These are phyloP conservation scores for Monoraphidium neglectum DNA, from an alignment of 139 green algal genomes.

Conservation along the genomic window DNA sequence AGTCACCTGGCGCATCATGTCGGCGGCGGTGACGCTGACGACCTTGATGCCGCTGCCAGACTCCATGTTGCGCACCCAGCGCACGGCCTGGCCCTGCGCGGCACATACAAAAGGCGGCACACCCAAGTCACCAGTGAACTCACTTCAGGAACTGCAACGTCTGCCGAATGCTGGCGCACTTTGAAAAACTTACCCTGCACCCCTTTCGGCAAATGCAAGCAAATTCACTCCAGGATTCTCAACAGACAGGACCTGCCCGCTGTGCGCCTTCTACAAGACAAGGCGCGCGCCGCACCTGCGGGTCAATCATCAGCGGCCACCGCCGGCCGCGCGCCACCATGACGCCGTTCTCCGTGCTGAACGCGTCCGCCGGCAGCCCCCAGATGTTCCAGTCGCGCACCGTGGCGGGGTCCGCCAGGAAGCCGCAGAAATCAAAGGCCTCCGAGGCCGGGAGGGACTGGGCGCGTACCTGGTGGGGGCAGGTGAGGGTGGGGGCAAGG, in stretches of 20 bases:
- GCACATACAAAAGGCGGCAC: not conserved
- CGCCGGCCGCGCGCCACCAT: constrained; percentile 79
- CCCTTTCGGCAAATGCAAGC: too few relatives aligned
- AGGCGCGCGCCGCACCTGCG: constrained; percentile 81
- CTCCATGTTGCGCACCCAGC: constrained; percentile 91
- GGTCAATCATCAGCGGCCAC: constrained; percentile 91
- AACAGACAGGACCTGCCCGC: too few relatives aligned
- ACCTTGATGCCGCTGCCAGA: constrained; percentile 60
- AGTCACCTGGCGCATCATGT: constrained; percentile 73
- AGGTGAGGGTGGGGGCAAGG: too few relatives aligned
- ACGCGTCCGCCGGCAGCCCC: constrained; percentile 78
- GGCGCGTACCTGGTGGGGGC: too few relatives aligned
- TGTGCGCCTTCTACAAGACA: too few relatives aligned
- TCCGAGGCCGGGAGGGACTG: constrained; percentile 67
- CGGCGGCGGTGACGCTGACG: constrained; percentile 69
- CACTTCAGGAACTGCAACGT: too few relatives aligned
- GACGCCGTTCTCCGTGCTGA: constrained; percentile 88
- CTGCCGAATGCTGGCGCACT: too few relatives aligned
- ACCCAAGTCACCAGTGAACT: too few relatives aligned
- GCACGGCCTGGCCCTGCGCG: constrained; percentile 68
- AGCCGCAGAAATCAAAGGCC: constrained; percentile 39
- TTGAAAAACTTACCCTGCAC: too few relatives aligned
- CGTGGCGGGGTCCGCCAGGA: constrained; percentile 64
- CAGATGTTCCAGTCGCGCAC: constrained; percentile 83
- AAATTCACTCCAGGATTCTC: too few relatives aligned